phyloP scores from a whole-genome alignment of 768 basidiomycete genomes.

The Dacryopinax spathularia region DNA sequence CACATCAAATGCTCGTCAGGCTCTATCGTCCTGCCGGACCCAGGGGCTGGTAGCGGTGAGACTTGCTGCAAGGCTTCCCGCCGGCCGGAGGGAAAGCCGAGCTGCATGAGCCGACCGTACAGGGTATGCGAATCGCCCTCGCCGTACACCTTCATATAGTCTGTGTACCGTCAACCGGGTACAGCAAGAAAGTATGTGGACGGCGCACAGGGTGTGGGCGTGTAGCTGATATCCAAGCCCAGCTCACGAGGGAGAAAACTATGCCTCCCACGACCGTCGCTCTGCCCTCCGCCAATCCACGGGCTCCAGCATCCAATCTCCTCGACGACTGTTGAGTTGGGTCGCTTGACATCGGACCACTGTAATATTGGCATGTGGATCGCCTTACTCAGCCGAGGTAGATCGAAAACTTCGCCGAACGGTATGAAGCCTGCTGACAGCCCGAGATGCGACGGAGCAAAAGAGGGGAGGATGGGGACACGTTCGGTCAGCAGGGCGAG shows the following conservation, averaged over 20 bases:
- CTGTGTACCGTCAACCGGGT: background rate
- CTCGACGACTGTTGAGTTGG: constrained; percentile 17
- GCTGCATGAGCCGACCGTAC: constrained; percentile 14
- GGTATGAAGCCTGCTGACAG: constrained; percentile 34
- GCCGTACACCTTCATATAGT: background rate
- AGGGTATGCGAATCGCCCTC: constrained; percentile 9
- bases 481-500: constrained; percentile 41
- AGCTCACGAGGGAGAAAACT: background rate
- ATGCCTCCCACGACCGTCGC: background rate
- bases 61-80: constrained; percentile 1
- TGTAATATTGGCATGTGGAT: constrained; percentile 40
- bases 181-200: background rate
- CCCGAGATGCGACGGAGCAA: constrained; percentile 42
- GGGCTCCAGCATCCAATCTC: constrained; percentile 30
- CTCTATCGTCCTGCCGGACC: constrained; percentile 15
- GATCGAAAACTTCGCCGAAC: constrained; percentile 48
- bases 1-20: constrained; percentile 16
- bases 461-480: constrained; percentile 44
- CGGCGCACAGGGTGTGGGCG: constrained; percentile 3
- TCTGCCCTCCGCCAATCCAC: constrained; percentile 19
- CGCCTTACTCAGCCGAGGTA: constrained; percentile 34
- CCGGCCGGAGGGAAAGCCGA: constrained; percentile 10
- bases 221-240: constrained; percentile 6
- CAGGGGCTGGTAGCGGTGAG: background rate
- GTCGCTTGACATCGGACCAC: constrained; percentile 49